Evolutionary conservation across 2,329 filamentous ascomycete species (phyloP), one percentile per base, ranked within the genome.

Genomic region (Ophiocordyceps camponoti-floridani): DNA sequence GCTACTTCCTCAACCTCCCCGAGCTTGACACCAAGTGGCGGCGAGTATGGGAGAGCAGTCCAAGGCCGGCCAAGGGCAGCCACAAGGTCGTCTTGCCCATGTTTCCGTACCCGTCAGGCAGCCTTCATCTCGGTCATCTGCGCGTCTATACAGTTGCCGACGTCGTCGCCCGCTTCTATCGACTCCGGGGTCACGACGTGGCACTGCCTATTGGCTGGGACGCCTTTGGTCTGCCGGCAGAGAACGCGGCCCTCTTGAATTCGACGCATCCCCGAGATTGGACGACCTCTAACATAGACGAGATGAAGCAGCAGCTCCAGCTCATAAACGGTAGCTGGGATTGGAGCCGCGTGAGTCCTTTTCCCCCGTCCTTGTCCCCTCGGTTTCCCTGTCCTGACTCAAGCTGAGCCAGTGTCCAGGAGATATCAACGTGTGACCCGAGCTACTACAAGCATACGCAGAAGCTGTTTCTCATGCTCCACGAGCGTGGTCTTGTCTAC

Each of bases 201-300:
- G 62, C 93, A 44, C 75, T 94, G 50, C 85, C 87, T n/a, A 94
- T 94, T 73, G 87, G 87, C 11, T 94, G 87, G 86, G 87, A 94
- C 67, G 84, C 85, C 5, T 94, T 94, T 63, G 87, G 87, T 2
- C 66, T 94, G 46, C 87, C 87, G 11, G 87, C 87, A 40, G 87
- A 94, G 61, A 94, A 94, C 63, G 87, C 87, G 16, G 87, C 87
- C 9, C 82, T 93, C 46, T 84, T 93, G 62, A 69, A 82, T 49
- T 84, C 84, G 12, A 71, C 89, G 48, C 75, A 84, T 54, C 86
- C 87, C 1, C 80, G 74, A 8, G 68, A 68, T 8, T 94, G 87
- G 87, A 94, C 87, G 0, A 72, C 69, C 55, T 67, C 70, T 52
- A 94, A 94, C 56, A 93, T 94, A 53, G 68, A 68, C 37, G 79